phyloP scores from a whole-genome alignment of 2,329 filamentous ascomycete genomes.

The Colletotrichum aenigma region DNA sequence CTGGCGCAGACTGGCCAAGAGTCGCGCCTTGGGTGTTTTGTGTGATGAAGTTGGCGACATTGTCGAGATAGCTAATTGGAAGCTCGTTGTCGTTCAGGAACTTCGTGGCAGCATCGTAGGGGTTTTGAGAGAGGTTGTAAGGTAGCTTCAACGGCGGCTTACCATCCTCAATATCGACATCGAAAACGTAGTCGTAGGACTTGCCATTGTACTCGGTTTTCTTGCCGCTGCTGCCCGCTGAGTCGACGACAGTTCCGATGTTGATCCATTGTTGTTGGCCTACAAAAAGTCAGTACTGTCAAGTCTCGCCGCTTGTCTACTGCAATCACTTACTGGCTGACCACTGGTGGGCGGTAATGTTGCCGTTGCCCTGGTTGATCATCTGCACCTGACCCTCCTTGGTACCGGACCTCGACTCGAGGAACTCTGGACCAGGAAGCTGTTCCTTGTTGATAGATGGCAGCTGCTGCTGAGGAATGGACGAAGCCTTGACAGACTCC shows the following conservation, averaged over 20 bases:
- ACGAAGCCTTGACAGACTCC: slow-evolving; percentile 78
- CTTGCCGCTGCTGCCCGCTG: slow-evolving; percentile 80
- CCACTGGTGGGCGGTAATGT: slow-evolving; percentile 88
- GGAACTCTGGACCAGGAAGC: slow-evolving; percentile 85
- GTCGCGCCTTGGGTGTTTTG: slow-evolving; percentile 88
- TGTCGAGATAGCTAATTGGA: slow-evolving; percentile 85
- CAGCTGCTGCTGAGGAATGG: slow-evolving; percentile 86
- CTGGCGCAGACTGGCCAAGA: slow-evolving; percentile 65
- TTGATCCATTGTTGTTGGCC: slow-evolving; percentile 78
- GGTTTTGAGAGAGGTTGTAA: slow-evolving; percentile 90
- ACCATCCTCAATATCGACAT: slow-evolving; percentile 94
- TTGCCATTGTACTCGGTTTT: slow-evolving; percentile 81
- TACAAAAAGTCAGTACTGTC: slow-evolving; percentile 26
- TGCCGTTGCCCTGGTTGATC: slow-evolving; percentile 82
- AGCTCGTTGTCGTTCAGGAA: slow-evolving; percentile 91
- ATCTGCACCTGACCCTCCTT: slow-evolving; percentile 96
- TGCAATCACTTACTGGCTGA: slow-evolving; percentile 54
- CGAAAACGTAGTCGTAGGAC: slow-evolving; percentile 95
- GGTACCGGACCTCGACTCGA: slow-evolving; percentile 82
- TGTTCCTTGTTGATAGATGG: slow-evolving; percentile 90
- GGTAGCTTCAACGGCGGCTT: slow-evolving; percentile 93
- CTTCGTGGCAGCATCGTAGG: slow-evolving; percentile 88
- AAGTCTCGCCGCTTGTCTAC: not conserved
- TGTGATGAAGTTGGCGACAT: slow-evolving; percentile 90
- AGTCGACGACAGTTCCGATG: slow-evolving; percentile 93